A percentile compares a stretch with the other conserved stretches of the same genome.
Evolutionary conservation across 1,284 basidiomycete species (phyloP).

Genomic region (Tilletiopsis washingtonensis): DNA sequence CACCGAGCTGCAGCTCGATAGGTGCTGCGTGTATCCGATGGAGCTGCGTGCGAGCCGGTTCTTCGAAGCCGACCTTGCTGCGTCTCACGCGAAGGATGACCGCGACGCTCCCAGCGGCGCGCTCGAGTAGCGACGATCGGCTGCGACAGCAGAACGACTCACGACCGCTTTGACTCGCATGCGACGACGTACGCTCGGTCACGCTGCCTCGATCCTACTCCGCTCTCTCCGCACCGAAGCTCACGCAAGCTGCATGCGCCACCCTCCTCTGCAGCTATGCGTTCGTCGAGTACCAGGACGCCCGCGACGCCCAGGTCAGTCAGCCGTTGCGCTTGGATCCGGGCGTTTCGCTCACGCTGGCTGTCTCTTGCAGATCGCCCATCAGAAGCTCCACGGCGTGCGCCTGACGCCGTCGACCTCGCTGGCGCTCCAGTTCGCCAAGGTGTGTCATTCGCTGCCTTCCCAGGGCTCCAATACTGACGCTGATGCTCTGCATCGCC

Average conservation of each 20-base stretch:
- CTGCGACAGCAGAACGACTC: too few relatives aligned
- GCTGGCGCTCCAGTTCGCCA: conserved; percentile 39
- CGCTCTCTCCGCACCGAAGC: too few relatives aligned
- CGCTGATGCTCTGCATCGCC: background rate
- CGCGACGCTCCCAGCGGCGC: too few relatives aligned
- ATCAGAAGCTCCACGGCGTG: conserved; percentile 39
- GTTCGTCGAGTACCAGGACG: conserved; percentile 39
- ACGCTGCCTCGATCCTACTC: too few relatives aligned
- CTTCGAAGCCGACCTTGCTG: too few relatives aligned
- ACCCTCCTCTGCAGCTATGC: conserved; percentile 18
- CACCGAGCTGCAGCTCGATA: too few relatives aligned
- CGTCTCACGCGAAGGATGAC: too few relatives aligned
- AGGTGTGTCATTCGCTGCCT: conserved; percentile 6
- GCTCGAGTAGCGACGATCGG: too few relatives aligned
- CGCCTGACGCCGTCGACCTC: conserved; percentile 26
- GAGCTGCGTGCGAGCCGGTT: too few relatives aligned
- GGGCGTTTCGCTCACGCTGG: background rate
- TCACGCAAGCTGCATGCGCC: background rate
- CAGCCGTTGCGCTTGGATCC: background rate
- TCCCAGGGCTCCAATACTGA: background rate
- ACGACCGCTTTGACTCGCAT: too few relatives aligned
- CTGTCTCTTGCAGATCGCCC: conserved; percentile 15
- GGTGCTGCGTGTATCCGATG: too few relatives aligned
- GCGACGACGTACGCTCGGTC: too few relatives aligned
- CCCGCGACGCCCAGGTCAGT: conserved; percentile 29